Base-by-base conservation (phyloP, 305 asterid species). In the Fraxinus latifolia region DNA sequence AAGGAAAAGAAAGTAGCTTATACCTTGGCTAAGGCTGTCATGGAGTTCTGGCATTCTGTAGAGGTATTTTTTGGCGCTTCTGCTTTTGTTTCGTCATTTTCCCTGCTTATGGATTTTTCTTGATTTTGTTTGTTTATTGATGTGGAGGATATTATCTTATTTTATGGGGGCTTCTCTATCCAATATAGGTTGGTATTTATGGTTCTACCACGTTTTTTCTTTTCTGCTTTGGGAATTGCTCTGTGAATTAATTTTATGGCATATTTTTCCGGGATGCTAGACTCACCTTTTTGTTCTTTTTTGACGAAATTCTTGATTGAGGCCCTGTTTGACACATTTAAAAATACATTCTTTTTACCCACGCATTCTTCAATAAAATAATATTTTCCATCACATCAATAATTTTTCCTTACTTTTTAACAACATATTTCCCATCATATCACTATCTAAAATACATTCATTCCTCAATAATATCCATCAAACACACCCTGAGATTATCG, bases 11-110 rank as follows among this genome's bases (percentile, higher is more conserved):
- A 79, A 82, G 87, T 90, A 79, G 96, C 98, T 79, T 87, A 84
- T 70, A 83, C 86, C 81, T 84, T 96, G 90, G 96, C 95, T 31
- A 93, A 85, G 84, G 90, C 95, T 82, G 93, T 95, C 85, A 85
- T 84, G 90, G 94, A 90, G 77, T 96, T 95, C 91, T 96, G 99
- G 98, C 89, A 81, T 75, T 89, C 90, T 36, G 90, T 89, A 53
- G 91, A 91, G 97, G 98, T 94, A 88, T 17, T 78, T 67, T 67
- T 37, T 68, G 29, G n/a, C 42, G 50, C 25, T 37, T 32, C 36
- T 17, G 68, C 50, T 34, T 68, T 77, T 77, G n/a, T 34, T n/a
- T 17, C 71, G 17, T 39, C 7, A 3, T 79, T 55, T 77, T 21
- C 55, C 34, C 23, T 73, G 79, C 68, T 73, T 21, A 53, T 37